Conservation (phyloP, 345 rosid genomes). For the Xanthoceras sorbifolium region DNA sequence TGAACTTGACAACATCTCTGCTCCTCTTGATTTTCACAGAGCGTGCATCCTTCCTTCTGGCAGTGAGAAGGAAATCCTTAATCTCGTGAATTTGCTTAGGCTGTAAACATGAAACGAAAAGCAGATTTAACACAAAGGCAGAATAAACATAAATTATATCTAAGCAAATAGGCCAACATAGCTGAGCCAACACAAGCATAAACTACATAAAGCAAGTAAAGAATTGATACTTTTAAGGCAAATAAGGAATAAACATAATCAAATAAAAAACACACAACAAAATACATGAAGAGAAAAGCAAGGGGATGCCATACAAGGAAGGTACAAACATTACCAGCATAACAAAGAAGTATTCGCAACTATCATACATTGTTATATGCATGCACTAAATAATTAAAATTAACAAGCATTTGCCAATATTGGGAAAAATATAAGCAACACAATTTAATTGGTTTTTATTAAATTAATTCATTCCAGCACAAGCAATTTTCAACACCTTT, state of each 20-base stretch:
- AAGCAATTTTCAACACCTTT: background rate
- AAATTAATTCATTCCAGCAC: background rate
- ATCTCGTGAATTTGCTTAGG: slow-evolving; percentile 97
- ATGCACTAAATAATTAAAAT: background rate
- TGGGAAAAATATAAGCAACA: background rate
- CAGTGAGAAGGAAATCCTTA: slow-evolving; percentile 94
- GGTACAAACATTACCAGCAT: background rate
- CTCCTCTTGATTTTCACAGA: slow-evolving; percentile 91
- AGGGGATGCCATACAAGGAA: background rate
- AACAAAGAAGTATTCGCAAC: no score
- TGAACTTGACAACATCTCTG: slow-evolving; percentile 82
- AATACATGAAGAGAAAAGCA: background rate
- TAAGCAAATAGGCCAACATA: background rate
- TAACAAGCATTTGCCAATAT: background rate
- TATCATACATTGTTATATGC: background rate
- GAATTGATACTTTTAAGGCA: background rate
- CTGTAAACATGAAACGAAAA: slow-evolving; percentile 34
- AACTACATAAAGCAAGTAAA: background rate
- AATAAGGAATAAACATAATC: background rate
- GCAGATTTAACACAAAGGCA: background rate
- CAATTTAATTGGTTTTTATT: background rate
- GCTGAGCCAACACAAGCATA: background rate
- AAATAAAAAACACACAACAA: background rate
- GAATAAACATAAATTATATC: background rate
- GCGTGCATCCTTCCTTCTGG: slow-evolving; percentile 91